A percentile compares a stretch with the other conserved stretches of the same genome.
These are phyloP conservation scores for Akanthomyces uredinophilus DNA, from an alignment of 2,329 filamentous ascomycete genomes.

Conservation along the genomic window DNA sequence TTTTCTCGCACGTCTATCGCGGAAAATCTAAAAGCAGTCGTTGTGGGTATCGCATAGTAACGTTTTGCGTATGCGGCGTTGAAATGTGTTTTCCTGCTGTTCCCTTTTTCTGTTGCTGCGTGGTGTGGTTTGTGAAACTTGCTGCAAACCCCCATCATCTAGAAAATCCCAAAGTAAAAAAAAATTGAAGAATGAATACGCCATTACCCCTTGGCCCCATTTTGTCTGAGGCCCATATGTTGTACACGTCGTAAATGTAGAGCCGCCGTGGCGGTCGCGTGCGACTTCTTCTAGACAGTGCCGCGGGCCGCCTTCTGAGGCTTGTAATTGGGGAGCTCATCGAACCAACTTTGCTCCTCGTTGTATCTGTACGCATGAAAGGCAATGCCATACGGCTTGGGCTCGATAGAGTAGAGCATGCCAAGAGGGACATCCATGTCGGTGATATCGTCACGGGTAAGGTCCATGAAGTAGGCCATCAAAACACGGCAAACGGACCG, in stretches of 20 bases:
- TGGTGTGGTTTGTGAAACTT: neutral
- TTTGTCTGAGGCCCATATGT: neutral
- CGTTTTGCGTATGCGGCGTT: neutral
- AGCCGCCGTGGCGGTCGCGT: neutral
- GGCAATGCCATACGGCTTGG: constrained; percentile 95
- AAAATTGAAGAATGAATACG: neutral
- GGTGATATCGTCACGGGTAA: constrained; percentile 85
- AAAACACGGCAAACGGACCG: constrained; percentile 88
- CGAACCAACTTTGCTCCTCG: constrained; percentile 70
- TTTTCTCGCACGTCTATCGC: neutral
- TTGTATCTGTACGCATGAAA: constrained; percentile 96
- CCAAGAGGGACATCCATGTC: constrained; percentile 91
- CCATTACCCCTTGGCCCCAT: neutral
- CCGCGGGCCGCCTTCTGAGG: constrained; percentile 48
- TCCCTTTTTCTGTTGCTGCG: constrained; percentile 9
- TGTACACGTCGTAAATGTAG: constrained; percentile 6
- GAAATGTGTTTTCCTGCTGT: constrained; percentile 6
- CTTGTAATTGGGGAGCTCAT: constrained; percentile 79
- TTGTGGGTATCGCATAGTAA: neutral
- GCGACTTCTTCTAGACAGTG: constrained; percentile 11
- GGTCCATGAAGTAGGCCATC: constrained; percentile 92
- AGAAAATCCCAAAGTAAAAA: neutral
- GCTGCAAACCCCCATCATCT: neutral
- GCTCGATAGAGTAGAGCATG: constrained; percentile 90
- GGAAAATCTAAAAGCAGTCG: neutral